Evolutionary conservation across 1,139 yeast genomes (phyloP).

Genomic region (Sugiyamaella sp.): DNA sequence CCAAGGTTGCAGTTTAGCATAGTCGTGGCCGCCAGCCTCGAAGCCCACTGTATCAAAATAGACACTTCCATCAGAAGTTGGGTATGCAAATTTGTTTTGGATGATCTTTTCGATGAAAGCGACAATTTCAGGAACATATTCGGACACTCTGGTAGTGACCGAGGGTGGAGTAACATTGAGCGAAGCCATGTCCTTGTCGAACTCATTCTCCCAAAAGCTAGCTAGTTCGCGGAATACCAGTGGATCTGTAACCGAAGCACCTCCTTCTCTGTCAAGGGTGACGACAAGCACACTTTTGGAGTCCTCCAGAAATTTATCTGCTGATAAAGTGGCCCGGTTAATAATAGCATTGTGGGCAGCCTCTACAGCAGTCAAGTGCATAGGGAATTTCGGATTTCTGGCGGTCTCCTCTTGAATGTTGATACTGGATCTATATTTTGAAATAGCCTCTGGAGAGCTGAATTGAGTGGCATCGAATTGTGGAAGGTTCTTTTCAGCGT

Average conservation of each 20-base stretch:
- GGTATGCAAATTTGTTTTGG: constrained; percentile 79
- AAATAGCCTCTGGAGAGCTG: constrained; percentile 40
- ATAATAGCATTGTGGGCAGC: constrained; percentile 50
- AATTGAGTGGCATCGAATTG: constrained; percentile 1
- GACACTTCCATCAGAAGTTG: constrained; percentile 86
- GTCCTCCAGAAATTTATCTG: constrained; percentile 50
- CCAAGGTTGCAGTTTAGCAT: constrained; percentile 98
- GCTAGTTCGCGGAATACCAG: constrained; percentile 80
- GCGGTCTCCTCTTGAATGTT: constrained; percentile 55
- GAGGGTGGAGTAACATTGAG: constrained; percentile 85
- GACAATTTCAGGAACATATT: constrained; percentile 90
- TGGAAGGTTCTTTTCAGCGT: constrained; percentile 52
- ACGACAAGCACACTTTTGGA: constrained; percentile 79
- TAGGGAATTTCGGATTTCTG: constrained; percentile 78
- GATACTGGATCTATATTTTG: constrained; percentile 54
- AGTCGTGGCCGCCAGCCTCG: constrained; percentile 71
- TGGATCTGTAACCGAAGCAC: constrained; percentile 81
- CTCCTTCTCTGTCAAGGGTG: constrained; percentile 67
- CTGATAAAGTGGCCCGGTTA: constrained; percentile 31
- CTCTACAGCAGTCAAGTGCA: constrained; percentile 72
- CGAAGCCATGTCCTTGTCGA: constrained; percentile 79
- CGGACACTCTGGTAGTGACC: constrained; percentile 93
- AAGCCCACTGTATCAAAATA: constrained; percentile 87
- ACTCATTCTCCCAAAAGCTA: constrained; percentile 85
- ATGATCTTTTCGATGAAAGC: constrained; percentile 75